Evolutionary conservation across 768 basidiomycete species (phyloP), one percentile per base, ranked within the genome.

Genomic region (Asterophora lycoperdoides): DNA sequence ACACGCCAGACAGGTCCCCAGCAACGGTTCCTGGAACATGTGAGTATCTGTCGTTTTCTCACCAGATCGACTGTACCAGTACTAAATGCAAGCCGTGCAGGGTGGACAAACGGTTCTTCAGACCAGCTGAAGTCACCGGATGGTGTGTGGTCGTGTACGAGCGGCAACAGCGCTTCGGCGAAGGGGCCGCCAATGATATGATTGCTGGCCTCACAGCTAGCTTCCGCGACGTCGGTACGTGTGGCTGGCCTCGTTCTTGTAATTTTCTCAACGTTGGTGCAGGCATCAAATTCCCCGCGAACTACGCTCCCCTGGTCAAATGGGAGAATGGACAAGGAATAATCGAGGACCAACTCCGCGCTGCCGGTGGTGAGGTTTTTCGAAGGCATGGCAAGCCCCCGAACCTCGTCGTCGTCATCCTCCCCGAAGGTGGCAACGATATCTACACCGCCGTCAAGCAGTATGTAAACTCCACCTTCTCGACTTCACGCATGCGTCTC

Each of bases 11-110:
- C 51, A 86, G 84, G 64, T 60, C 30, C 87, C 86, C 0, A 68
- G 62, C 5, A 80, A 88, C 46, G 89, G 89, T 4, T 66, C 79
- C 0, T 91, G 89, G 89, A 91, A 90, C 49, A 86, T 90, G 89
- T 81, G 44, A 33, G 68, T 66, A 49, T 47, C 28, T 48, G 17
- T 49, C 29, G 44, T n/a, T 30, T 39, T 40, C 37, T 10, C 35
- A 15, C 38, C 11, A 13, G 13, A 9, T 13, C 29, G 15, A 19
- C 43, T 41, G 29, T 33, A 34, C 42, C 34, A 46, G n/a, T n/a
- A n/a, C n/a, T n/a, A n/a, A n/a, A 56, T 18, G 9, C 32, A 28
- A 38, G 30, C 34, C 33, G n/a, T 44, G 26, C 56, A 86, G 84
- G 84, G 73, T 87, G 2, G 83, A 87, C 55, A 86, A 86, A 54